Evolutionary conservation across 495 filamentous ascomycete species (phyloP).

Genomic region (Neurospora sp.): DNA sequence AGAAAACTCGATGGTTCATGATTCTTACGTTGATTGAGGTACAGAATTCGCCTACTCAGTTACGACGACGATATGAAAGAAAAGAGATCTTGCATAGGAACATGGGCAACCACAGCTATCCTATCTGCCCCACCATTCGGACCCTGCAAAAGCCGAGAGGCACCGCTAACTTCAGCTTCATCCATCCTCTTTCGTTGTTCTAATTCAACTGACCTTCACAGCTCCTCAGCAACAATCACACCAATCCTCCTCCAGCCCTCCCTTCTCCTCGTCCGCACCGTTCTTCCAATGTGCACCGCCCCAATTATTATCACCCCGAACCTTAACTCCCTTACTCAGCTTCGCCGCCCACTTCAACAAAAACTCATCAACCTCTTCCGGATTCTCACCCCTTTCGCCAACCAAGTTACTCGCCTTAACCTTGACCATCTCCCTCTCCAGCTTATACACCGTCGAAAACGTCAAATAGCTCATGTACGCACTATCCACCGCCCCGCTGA

Average conservation of each 20-base stretch:
- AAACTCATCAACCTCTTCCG: neutral
- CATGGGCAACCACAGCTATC: neutral
- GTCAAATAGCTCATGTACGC: neutral
- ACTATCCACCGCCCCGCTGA: conserved; percentile 27
- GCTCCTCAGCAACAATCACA: neutral
- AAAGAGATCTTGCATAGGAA: too few relatives aligned
- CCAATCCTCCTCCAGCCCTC: neutral
- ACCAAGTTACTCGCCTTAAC: neutral
- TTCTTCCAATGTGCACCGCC: neutral
- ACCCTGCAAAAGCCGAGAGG: neutral
- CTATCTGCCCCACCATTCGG: neutral
- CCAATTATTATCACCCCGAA: neutral
- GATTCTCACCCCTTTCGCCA: neutral
- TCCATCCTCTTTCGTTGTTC: neutral
- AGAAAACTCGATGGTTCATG: too few relatives aligned
- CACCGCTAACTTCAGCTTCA: neutral
- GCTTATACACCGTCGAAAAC: neutral
- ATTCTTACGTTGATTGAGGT: neutral
- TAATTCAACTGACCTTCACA: neutral
- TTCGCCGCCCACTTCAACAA: neutral
- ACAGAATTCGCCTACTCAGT: too few relatives aligned
- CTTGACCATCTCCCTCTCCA: neutral
- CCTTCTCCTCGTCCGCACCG: neutral
- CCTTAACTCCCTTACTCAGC: neutral
- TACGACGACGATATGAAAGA: neutral